A percentile compares a stretch with the other conserved stretches of the same genome.
Conservation (phyloP, 2,329 filamentous ascomycete species). For the Samsoniella hepiali region DNA sequence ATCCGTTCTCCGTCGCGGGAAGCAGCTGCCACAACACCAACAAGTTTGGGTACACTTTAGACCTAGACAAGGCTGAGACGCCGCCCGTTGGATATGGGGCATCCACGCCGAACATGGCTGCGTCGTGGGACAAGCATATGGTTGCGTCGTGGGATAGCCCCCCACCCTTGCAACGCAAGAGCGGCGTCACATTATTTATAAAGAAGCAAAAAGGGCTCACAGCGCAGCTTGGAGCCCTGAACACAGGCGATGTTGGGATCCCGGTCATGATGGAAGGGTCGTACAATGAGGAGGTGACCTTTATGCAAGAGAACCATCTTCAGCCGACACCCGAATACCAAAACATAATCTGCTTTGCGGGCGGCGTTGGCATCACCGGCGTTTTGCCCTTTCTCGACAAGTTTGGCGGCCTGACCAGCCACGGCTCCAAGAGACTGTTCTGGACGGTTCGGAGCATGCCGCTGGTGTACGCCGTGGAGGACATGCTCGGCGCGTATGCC, state of each 20-base stretch:
- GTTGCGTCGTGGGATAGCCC: not conserved
- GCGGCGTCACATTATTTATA: conserved; percentile 22
- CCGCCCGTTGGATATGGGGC: not conserved
- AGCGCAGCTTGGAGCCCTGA: conserved; percentile 14
- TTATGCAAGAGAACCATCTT: conserved; percentile 20
- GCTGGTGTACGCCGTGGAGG: conserved; percentile 24
- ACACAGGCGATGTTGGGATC: conserved; percentile 14
- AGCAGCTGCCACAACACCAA: conserved; percentile 7
- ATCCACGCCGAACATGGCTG: conserved; percentile 2
- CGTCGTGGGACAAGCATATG: not conserved
- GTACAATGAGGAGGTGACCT: conserved; percentile 21
- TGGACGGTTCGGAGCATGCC: conserved; percentile 25
- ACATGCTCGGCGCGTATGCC: conserved; percentile 20
- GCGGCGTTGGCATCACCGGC: conserved; percentile 32
- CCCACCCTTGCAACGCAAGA: not conserved
- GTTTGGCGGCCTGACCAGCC: conserved; percentile 17
- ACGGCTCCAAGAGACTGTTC: conserved; percentile 24
- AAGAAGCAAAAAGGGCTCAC: conserved; percentile 22
- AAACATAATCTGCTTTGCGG: conserved; percentile 30
- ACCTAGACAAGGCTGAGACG: conserved; percentile 3
- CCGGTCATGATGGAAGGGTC: conserved; percentile 26
- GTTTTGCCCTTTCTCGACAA: conserved; percentile 26
- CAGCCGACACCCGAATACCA: conserved; percentile 20
- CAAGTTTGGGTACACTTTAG: not conserved
- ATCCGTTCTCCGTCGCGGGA: conserved; percentile 29